Evolutionary conservation across 2,329 filamentous ascomycete species (phyloP).

Genomic region (Trichoderma sp.): DNA sequence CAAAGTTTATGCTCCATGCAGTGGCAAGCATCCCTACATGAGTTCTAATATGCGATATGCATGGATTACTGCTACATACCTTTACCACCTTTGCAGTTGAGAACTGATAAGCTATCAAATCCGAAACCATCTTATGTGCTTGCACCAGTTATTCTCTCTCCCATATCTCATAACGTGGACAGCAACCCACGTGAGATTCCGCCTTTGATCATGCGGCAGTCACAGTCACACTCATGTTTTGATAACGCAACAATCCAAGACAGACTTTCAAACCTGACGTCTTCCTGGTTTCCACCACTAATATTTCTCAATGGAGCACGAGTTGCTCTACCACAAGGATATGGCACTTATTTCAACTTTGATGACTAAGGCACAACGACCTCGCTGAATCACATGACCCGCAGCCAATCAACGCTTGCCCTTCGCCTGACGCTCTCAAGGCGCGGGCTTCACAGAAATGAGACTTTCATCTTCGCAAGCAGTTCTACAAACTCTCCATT

Average conservation of each 20-base stretch:
- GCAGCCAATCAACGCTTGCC: slow-evolving; percentile 2
- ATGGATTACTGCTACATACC: not conserved
- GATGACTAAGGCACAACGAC: slow-evolving; percentile 3
- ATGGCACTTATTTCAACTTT: not conserved
- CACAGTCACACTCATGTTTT: not conserved
- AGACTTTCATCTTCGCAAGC: slow-evolving; percentile 6
- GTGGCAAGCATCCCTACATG: not conserved
- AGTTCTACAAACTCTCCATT: not conserved
- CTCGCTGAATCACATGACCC: slow-evolving; percentile 9
- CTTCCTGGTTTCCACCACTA: not conserved
- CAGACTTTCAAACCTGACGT: not conserved
- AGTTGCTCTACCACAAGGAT: not conserved
- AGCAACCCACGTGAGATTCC: not conserved
- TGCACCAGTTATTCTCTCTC: not conserved
- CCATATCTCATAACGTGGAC: not conserved
- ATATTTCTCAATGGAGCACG: not conserved
- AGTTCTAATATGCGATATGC: not conserved
- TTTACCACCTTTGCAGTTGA: not conserved
- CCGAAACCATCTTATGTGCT: not conserved
- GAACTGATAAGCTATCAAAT: not conserved
- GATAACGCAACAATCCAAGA: not conserved
- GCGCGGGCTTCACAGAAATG: slow-evolving; percentile 8
- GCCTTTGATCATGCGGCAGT: not conserved
- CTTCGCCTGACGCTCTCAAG: slow-evolving; percentile 6
- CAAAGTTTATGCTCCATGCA: slow-evolving; percentile 7